Evolutionary conservation across 148 eudicot species (phyloP).

Genomic region (Suaeda aralocaspica): DNA sequence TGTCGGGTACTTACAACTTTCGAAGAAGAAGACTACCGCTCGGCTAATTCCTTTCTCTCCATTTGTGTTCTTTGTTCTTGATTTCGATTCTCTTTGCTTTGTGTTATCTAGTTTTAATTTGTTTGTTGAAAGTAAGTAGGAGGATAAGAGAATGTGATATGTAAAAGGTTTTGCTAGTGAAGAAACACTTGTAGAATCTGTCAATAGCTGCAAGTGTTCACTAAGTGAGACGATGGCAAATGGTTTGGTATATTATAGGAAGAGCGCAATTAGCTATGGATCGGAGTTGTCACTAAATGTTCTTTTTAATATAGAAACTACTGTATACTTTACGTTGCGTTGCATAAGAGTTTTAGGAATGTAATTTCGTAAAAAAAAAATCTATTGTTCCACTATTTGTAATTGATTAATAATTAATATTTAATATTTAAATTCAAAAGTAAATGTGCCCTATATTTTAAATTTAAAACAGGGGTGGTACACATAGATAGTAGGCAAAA

Average conservation of each 20-base stretch:
- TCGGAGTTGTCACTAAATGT: no score
- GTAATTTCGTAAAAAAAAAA: no score
- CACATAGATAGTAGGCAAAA: no score
- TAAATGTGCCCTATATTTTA: no score
- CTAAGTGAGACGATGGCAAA: slow-evolving; percentile 23
- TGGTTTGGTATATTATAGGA: slow-evolving; percentile 35
- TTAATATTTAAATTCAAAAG: no score
- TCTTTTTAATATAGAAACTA: neutral
- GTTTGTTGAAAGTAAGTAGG: neutral
- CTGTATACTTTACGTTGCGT: no score
- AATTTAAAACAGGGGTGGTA: no score
- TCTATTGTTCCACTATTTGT: no score
- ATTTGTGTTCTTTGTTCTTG: slow-evolving; percentile 20
- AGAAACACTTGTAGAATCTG: slow-evolving; percentile 22
- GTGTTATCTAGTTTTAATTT: neutral
- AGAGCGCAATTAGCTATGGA: neutral
- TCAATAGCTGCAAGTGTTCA: slow-evolving; percentile 24
- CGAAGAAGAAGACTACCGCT: slow-evolving; percentile 28
- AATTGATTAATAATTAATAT: no score
- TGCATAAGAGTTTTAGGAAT: no score
- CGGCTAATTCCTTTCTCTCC: slow-evolving; percentile 39
- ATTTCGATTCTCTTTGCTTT: neutral
- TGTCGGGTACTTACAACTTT: slow-evolving; percentile 58
- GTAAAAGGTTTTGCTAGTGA: slow-evolving; percentile 4
- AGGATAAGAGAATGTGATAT: neutral